A percentile compares a stretch with the other conserved stretches of the same genome.
Evolutionary conservation across 768 basidiomycete species (phyloP).

Genomic region (Phlebiopsis flavidoalba): DNA sequence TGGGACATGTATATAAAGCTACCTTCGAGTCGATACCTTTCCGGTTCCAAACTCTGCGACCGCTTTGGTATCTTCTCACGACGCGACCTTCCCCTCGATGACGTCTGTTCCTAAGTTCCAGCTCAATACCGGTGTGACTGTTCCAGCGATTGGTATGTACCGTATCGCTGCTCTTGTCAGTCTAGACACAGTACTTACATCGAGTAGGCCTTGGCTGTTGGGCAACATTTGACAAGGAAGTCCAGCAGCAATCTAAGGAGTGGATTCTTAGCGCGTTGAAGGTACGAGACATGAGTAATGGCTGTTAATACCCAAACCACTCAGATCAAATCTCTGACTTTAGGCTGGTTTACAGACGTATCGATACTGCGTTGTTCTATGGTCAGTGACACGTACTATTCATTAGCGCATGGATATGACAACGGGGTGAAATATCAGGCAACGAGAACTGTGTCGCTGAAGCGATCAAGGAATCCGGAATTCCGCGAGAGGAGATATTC

Average conservation of each 20-base stretch:
- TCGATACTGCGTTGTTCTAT: constrained; percentile 28
- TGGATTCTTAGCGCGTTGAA: constrained; percentile 39
- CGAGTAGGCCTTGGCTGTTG: constrained; percentile 35
- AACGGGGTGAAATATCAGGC: constrained; percentile 5
- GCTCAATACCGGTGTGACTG: constrained; percentile 36
- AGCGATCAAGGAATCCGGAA: constrained; percentile 39
- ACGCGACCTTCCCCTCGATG: constrained; percentile 11
- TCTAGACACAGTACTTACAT: not conserved
- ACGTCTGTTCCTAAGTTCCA: constrained; percentile 25
- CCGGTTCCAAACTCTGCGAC: not conserved
- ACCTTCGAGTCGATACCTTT: not conserved
- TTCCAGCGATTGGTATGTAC: constrained; percentile 36
- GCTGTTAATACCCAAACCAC: not conserved
- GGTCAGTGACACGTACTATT: constrained; percentile 4
- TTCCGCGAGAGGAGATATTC: constrained; percentile 66
- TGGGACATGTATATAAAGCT: not conserved
- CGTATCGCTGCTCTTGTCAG: not conserved
- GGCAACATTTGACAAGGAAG: constrained; percentile 29
- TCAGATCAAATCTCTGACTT: not conserved
- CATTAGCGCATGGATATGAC: not conserved
- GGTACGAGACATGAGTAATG: constrained; percentile 19
- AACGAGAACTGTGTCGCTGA: constrained; percentile 20
- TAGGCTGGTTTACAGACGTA: constrained; percentile 23
- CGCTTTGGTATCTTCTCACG: not conserved
- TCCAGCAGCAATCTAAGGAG: constrained; percentile 26